Evolutionary conservation across 768 basidiomycete genomes (phyloP), one percentile per base, ranked within the genome.

Genomic region (Leccinum ochraceum): DNA sequence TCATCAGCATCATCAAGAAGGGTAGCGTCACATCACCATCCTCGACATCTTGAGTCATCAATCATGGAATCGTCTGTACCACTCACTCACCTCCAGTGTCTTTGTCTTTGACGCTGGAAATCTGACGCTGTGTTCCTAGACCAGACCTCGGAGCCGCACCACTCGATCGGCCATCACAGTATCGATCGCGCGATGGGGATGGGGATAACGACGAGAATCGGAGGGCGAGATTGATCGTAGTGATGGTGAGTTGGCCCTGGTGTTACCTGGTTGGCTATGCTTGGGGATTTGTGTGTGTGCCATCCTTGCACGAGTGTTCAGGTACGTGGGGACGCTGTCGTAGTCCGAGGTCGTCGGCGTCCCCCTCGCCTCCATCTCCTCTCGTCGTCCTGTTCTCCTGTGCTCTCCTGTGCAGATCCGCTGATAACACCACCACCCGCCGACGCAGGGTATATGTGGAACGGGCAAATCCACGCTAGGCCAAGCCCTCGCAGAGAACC

Each of bases 401-500:
- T 34, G 13, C 5, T 13, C 34, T 34, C 34, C 4, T 34, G 11
- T 34, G 34, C 34, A 37, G 16, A 6, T n/a, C 17, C 39, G 17
- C 39, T 42, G 46, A 34, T 32, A 48, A 48, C 20, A 22, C 22
- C 13, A 24, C 22, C 1, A 34, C 11, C 11, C 20, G n/a, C 42
- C 10, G 42, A 20, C 10, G 14, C 22, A 53, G 88, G 91, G 91
- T 36, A 87, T 90, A 3, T 89, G 81, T 1, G 88, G 88, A 14
- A 85, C 86, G 34, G 88, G 90, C 8, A 90, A 90, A 69, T 83
- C 85, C 30, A 90, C 88, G 22, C 78, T 94, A 1, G 92, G 89
- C 0, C 64, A 63, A 5, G 84, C 83, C 7, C 77, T 95, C n/a
- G 83, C 90, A 7, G 66, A 75, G 42, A 77, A 78, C 28, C 79